These are phyloP conservation scores for Cryptococcus floricola DNA, from an alignment of 1,284 basidiomycete genomes.

Conservation along the genomic window DNA sequence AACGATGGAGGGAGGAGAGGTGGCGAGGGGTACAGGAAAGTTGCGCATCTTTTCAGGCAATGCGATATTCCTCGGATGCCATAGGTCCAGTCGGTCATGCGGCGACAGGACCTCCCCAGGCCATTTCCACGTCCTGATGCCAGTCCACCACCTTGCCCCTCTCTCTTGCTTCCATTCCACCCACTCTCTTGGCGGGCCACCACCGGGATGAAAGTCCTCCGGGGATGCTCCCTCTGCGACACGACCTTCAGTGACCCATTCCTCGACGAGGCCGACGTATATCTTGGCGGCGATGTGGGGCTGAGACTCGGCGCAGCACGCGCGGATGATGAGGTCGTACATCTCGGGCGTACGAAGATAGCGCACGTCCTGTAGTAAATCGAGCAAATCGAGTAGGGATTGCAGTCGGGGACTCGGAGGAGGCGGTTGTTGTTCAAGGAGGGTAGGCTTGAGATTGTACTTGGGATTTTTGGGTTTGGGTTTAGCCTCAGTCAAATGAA, in stretches of 20 bases:
- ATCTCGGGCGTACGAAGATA: slow-evolving; percentile 27
- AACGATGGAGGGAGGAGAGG: slow-evolving; percentile 44
- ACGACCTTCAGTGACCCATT: slow-evolving; percentile 49
- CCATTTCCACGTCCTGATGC: slow-evolving; percentile 44
- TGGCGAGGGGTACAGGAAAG: slow-evolving; percentile 44
- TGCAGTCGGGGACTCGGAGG: slow-evolving; percentile 7
- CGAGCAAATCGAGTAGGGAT: slow-evolving; percentile 23
- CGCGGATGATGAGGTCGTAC: slow-evolving; percentile 31
- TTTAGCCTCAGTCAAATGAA: background rate
- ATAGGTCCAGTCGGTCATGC: slow-evolving; percentile 44
- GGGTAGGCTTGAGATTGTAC: slow-evolving; percentile 8
- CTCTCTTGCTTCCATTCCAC: slow-evolving; percentile 10
- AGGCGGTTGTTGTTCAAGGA: slow-evolving; percentile 15
- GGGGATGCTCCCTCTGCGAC: slow-evolving; percentile 41
- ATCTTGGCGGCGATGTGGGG: slow-evolving; percentile 44
- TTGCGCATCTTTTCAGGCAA: slow-evolving; percentile 40
- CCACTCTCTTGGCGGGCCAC: slow-evolving; percentile 26
- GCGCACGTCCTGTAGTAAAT: slow-evolving; percentile 28
- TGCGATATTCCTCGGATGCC: slow-evolving; percentile 44
- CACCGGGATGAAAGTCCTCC: slow-evolving; percentile 38
- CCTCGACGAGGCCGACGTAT: slow-evolving; percentile 47
- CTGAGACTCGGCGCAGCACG: slow-evolving; percentile 20
- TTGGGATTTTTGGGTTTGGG: background rate
- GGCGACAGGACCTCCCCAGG: slow-evolving; percentile 47
- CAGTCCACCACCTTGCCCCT: slow-evolving; percentile 38